Evolutionary conservation across 2,329 filamentous ascomycete species (phyloP), one percentile per base, ranked within the genome.

Genomic region (Phyllosticta capitalensis): DNA sequence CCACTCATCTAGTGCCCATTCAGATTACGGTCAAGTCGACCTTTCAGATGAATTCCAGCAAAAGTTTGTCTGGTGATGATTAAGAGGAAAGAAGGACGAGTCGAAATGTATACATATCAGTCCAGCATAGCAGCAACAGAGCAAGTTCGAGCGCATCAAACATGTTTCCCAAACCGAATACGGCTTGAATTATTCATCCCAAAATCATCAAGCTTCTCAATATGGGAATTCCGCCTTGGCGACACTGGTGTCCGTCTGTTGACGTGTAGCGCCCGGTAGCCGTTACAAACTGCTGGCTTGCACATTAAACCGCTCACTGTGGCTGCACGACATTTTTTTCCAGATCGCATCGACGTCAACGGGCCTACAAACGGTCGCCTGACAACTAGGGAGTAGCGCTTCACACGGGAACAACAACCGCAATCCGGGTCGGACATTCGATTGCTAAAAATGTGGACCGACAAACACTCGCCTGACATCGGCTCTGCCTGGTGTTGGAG

Each of bases 51-150:
- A 59, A 19, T 59, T 59, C 28, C 58, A 59, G 21, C 21, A 52
- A 24, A 59, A 59, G 24, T 59, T 59, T 21, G 52, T 59, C 3
- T 59, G 58, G 58, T 59, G 17, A 59, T 19, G n/a, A 45, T 20
- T n/a, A 56, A 56, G 3, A 55, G 30, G 53, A 56, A 56, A 50
- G 22, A 9, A 33, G 21, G 30, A 17, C n/a, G 20, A 52, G 48
- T 38, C 49, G n/a, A 26, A 22, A n/a, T n/a, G n/a, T n/a, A n/a
- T n/a, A n/a, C n/a, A n/a, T n/a, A n/a, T n/a, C n/a, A n/a, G n/a
- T n/a, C n/a, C n/a, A n/a, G n/a, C n/a, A n/a, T n/a, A n/a, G 24
- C 24, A 26, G 24, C 24, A 26, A 26, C 24, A n/a, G n/a, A n/a
- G n/a, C n/a, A n/a, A n/a, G n/a, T n/a, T n/a, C n/a, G n/a, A n/a